These are phyloP conservation scores for Penicillium daleae DNA, from an alignment of 495 filamentous ascomycete species.

Conservation along the genomic window DNA sequence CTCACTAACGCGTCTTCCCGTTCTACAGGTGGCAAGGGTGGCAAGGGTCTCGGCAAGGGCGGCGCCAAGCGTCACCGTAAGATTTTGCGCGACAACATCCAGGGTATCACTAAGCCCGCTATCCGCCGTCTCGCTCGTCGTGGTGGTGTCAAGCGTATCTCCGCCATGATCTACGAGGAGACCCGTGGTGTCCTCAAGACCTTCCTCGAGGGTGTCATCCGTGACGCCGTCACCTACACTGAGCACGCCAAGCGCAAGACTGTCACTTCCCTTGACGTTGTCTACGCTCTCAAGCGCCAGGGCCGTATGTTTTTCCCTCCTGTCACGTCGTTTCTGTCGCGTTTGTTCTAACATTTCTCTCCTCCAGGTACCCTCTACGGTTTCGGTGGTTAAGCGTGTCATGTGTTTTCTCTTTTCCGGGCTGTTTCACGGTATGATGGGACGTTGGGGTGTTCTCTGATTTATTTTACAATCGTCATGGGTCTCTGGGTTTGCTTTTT, in stretches of 20 bases:
- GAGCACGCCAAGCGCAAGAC: constrained; percentile 99
- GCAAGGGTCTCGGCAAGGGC: constrained; percentile 99
- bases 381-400: constrained; percentile 88
- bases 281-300: constrained; percentile 96
- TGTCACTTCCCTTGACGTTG: constrained; percentile 94
- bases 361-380: constrained; percentile 80
- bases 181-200: constrained; percentile 99
- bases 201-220: constrained; percentile 99
- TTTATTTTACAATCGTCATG: constrained; percentile 52
- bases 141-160: constrained; percentile 99
- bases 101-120: constrained; percentile 99
- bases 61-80: constrained; percentile 89
- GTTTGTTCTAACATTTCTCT: neutral
- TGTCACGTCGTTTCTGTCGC: constrained; percentile 28
- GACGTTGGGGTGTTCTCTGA: constrained; percentile 58
- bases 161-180: constrained; percentile 97
- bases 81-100: constrained; percentile 99
- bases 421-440: constrained; percentile 53
- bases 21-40: constrained; percentile 84
- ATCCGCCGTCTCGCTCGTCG: constrained; percentile 99
- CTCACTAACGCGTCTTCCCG: constrained; percentile 41
- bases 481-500: constrained; percentile 52
- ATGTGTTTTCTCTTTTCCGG: constrained; percentile 44
- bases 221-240: constrained; percentile 98
- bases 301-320: constrained; percentile 67